A percentile compares a stretch with the other conserved stretches of the same genome.
Conservation (phyloP, 371 early-diverging fungal species). For the Dinochytrium kinnereticum region DNA sequence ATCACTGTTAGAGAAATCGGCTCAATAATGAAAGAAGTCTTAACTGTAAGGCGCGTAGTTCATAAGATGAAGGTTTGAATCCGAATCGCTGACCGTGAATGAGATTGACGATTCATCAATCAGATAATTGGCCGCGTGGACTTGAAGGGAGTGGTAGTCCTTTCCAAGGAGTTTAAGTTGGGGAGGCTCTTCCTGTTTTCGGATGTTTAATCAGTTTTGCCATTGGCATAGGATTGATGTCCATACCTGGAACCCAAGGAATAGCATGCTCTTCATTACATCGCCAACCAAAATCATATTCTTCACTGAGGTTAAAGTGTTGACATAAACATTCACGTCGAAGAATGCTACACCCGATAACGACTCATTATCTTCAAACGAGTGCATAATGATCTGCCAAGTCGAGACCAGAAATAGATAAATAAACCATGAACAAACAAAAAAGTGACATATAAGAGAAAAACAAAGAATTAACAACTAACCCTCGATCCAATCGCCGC, state of each 20-base stretch:
- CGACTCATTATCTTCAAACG: conserved; percentile 88
- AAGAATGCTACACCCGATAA: conserved; percentile 95
- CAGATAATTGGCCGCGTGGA: conserved; percentile 74
- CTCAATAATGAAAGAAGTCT: conserved; percentile 30
- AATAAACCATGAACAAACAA: too few species aligned
- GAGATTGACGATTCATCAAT: conserved; percentile 75
- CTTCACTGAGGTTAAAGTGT: conserved; percentile 81
- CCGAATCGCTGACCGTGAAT: conserved; percentile 82
- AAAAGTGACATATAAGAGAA: too few species aligned
- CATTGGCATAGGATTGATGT: neutral
- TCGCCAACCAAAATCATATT: conserved; percentile 94
- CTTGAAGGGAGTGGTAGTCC: conserved; percentile 79
- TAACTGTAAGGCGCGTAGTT: conserved; percentile 87
- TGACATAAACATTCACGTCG: conserved; percentile 92
- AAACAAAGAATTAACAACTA: conserved; percentile 1
- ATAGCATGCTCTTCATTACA: conserved; percentile 88
- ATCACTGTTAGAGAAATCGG: neutral
- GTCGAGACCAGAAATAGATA: neutral
- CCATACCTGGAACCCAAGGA: conserved; percentile 90
- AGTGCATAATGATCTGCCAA: conserved; percentile 78
- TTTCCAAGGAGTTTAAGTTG: conserved; percentile 88
- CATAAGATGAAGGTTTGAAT: conserved; percentile 81
- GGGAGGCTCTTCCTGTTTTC: conserved; percentile 83
- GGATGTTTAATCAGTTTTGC: neutral
- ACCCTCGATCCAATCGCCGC: conserved; percentile 93